Base-by-base conservation (phyloP, 495 filamentous ascomycete genomes). In the Daldinia childiae region DNA sequence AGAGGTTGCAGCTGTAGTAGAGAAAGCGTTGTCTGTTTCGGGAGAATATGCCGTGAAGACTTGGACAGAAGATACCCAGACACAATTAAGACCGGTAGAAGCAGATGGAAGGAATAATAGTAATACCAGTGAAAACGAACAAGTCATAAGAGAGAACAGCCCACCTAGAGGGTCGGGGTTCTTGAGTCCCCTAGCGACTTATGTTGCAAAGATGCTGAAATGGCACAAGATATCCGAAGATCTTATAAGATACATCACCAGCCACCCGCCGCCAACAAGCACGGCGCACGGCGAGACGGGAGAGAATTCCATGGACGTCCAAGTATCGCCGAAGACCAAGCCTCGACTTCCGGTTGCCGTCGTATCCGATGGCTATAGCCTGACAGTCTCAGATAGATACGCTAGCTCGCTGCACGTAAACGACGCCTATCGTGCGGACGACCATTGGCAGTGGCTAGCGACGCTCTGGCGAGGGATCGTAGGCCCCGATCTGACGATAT, bases 361-460 rank as follows among this genome's bases (percentile, higher is more conserved):
- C 6, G 79, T 97, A 1, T 88, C 92, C 0, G 56, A 70, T 2
- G 88, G 89, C 15, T 97, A 90, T 77, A 88, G 91, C 64, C 87
- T 98, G 14, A 92, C 89, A 1, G 87, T 88, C 0, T 90, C 91
- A 6, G 92, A 98, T 74, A 79, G 84, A 34, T 95, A 90, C 72
- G 90, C 94, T 0, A 87, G 84, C 57, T 81, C 84, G 15, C 87
- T 94, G 11, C 91, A 91, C 7, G 91, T 97, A 55, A 80, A 83
- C 11, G 94, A 97, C 71, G 83, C 87, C 2, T 97, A 97, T 76
- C 86, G 87, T 1, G 90, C 92, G 0, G 82, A 92, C 30, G 93
- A 99, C 74, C 95, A 99, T 77, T 99, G 95, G 95, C 93, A 97
- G 79, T 98, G 95, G 95, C 93, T 95, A 84, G 95, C 95, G 29